phyloP scores from a whole-genome alignment of 2,329 filamentous ascomycete species.

The Aspergillus hiratsukae region DNA sequence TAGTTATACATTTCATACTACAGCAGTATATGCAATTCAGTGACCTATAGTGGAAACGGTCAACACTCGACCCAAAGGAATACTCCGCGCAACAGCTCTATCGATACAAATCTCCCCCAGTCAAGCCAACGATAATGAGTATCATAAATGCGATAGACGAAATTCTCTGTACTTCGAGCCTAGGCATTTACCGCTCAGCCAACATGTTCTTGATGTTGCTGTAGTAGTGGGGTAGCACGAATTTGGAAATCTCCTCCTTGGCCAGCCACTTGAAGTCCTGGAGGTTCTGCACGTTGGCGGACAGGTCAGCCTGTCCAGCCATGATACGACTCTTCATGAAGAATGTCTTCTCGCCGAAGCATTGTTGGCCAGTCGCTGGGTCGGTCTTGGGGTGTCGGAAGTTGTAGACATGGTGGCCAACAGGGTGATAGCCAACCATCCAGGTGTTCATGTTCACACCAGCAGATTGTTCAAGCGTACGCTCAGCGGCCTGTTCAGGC shows the following conservation, averaged over 20 bases:
- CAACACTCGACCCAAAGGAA: background rate
- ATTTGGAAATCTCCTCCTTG: conserved; percentile 74
- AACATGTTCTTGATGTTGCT: conserved; percentile 76
- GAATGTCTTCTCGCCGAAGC: conserved; percentile 76
- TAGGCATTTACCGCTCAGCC: conserved; percentile 59
- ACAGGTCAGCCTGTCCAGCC: conserved; percentile 86
- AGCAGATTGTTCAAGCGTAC: conserved; percentile 70
- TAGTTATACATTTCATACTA: conserved; percentile 38
- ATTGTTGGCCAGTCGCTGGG: conserved; percentile 32
- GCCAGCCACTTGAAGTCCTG: conserved; percentile 89
- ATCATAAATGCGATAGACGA: background rate
- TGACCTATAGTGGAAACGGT: conserved; percentile 10
- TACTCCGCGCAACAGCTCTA: conserved; percentile 6
- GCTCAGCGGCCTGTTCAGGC: conserved; percentile 67
- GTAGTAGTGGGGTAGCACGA: conserved; percentile 67
- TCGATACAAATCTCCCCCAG: conserved; percentile 7
- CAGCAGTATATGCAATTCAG: conserved; percentile 34
- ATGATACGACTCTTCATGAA: conserved; percentile 96
- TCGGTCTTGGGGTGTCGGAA: conserved; percentile 48
- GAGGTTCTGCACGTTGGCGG: conserved; percentile 65
- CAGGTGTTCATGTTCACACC: conserved; percentile 98
- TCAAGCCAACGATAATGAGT: background rate
- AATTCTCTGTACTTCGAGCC: conserved; percentile 3
- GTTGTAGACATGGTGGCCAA: conserved; percentile 69
- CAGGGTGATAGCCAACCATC: conserved; percentile 85